A percentile compares a stretch with the other conserved stretches of the same genome.
Conservation (phyloP, 208 protist species). For the Blechomonas ayalai region DNA sequence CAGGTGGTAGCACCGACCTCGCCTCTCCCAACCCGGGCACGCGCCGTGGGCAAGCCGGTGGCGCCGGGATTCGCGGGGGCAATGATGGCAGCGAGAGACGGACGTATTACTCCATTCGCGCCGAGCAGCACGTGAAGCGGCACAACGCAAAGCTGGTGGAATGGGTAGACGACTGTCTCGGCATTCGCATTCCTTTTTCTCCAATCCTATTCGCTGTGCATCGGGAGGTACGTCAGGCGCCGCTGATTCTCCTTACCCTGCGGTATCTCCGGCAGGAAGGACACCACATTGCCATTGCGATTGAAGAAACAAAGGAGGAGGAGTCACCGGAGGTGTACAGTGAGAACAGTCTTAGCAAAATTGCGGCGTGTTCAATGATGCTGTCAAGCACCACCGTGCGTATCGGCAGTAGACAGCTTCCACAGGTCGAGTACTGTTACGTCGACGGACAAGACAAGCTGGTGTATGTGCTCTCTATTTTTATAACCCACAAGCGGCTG, state of each 20-base stretch:
- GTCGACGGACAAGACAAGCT: slow-evolving; percentile 38
- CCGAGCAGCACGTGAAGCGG: slow-evolving; percentile 58
- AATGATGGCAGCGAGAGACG: slow-evolving; percentile 5
- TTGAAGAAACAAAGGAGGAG: slow-evolving; percentile 43
- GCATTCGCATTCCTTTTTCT: slow-evolving; percentile 61
- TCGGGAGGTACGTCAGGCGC: slow-evolving; percentile 74
- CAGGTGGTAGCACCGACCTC: not conserved
- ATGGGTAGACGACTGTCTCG: slow-evolving; percentile 72
- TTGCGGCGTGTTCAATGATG: slow-evolving; percentile 52
- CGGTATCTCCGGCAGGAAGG: slow-evolving; percentile 52
- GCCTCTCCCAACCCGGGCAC: not conserved
- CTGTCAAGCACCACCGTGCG: slow-evolving; percentile 38
- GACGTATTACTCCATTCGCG: slow-evolving; percentile 53
- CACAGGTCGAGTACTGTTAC: slow-evolving; percentile 80
- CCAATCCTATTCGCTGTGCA: slow-evolving; percentile 61
- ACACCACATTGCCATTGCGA: slow-evolving; percentile 55
- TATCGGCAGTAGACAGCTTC: slow-evolving; percentile 47
- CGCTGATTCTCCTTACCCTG: slow-evolving; percentile 62
- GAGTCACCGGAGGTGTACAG: slow-evolving; percentile 47
- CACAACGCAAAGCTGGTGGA: slow-evolving; percentile 57
- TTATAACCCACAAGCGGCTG: slow-evolving; percentile 49
- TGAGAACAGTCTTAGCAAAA: slow-evolving; percentile 44
- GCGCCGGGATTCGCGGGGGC: not conserved
- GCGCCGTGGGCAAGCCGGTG: not conserved
- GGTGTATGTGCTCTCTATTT: slow-evolving; percentile 60